Percentiles rank a stretch among this genome's conserved stretches.
These are phyloP conservation scores for Paratinospora sagittata DNA, from an alignment of 164 flowering plant species.

Conservation along the genomic window DNA sequence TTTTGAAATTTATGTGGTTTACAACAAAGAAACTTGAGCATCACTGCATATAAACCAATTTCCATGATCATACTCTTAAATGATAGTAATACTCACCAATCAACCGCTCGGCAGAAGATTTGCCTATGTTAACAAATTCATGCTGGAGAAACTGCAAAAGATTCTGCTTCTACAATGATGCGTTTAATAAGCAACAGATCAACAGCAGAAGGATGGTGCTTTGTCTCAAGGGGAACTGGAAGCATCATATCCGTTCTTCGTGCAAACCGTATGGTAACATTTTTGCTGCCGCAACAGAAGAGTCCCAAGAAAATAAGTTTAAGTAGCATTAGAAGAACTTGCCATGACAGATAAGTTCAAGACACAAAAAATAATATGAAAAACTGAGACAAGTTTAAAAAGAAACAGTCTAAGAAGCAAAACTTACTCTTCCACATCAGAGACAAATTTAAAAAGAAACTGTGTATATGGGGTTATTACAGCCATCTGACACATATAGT, in stretches of 20 bases:
- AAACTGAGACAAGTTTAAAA: conserved; percentile 66
- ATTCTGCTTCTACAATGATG: conserved; percentile 72
- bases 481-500: conserved; percentile 99
- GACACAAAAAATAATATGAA: conserved; percentile 51
- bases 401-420: conserved; percentile 32
- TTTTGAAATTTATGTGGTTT: no score
- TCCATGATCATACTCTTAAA: background rate
- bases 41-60: background rate
- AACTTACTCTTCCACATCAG: conserved; percentile 75
- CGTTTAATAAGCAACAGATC: conserved; percentile 88
- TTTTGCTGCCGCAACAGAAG: conserved; percentile 55
- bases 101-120: conserved; percentile 74
- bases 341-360: background rate
- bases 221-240: conserved; percentile 89
- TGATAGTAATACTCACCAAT: conserved; percentile 49
- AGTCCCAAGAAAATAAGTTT: background rate
- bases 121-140: conserved; percentile 89
- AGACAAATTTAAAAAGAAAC: conserved; percentile 73
- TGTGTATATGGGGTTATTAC: conserved; percentile 97
- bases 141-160: conserved; percentile 96
- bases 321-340: background rate
- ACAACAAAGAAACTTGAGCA: no score
- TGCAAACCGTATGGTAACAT: conserved; percentile 73
- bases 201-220: conserved; percentile 96
- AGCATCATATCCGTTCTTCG: conserved; percentile 97